A percentile compares a stretch with the other conserved stretches of the same genome.
phyloP scores from a whole-genome alignment of 352 stramenopile species.

The Pythium sukuiense region DNA sequence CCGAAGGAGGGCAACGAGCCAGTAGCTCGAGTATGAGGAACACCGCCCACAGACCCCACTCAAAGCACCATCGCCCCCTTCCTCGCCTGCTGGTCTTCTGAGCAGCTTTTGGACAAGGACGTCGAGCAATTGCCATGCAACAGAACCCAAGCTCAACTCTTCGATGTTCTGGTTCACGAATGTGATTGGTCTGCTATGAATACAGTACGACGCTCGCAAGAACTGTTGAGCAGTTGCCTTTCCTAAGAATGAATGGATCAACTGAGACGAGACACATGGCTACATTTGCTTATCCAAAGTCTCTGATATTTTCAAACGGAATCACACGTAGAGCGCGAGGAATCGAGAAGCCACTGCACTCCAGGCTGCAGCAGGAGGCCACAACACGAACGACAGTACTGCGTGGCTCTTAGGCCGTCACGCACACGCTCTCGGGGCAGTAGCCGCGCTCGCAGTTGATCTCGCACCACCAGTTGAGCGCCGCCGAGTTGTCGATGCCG shows the following conservation, averaged over 20 bases:
- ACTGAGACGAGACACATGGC: background rate
- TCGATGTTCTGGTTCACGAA: background rate
- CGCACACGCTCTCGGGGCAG: conserved; percentile 3
- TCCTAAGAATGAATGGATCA: background rate
- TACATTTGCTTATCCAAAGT: background rate
- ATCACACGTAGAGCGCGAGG: background rate
- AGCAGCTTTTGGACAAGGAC: background rate
- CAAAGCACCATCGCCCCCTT: background rate
- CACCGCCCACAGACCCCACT: too few relatives aligned
- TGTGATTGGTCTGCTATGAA: background rate
- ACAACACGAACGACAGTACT: background rate
- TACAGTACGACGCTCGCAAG: background rate
- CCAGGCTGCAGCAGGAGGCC: too few relatives aligned
- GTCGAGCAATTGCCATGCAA: background rate
- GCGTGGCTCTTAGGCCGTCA: background rate
- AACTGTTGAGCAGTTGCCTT: background rate
- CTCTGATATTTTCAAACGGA: background rate
- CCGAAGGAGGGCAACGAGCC: background rate
- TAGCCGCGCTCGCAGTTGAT: conserved; percentile 20
- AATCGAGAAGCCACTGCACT: background rate
- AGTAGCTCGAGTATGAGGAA: background rate
- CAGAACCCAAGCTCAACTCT: too few relatives aligned
- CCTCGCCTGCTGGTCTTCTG: conserved; percentile 4
- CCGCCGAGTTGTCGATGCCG: conserved; percentile 6
- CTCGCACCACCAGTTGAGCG: conserved; percentile 17